phyloP scores from a whole-genome alignment of 2,329 filamentous ascomycete genomes.

The Fusarium sp. region DNA sequence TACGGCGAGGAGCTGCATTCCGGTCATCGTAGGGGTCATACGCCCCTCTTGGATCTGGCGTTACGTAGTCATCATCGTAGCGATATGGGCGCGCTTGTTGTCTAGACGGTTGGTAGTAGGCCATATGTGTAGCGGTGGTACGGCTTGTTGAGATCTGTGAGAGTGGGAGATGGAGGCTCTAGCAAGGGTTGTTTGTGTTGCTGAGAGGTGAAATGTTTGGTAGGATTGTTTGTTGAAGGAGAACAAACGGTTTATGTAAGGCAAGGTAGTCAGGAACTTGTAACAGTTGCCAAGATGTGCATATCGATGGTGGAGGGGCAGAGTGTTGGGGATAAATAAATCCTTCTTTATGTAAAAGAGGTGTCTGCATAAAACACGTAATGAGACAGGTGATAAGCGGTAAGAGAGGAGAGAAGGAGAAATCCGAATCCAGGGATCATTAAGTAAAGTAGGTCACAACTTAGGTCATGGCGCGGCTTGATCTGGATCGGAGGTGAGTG shows the following conservation, averaged over 20 bases:
- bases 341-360: conserved; percentile 40
- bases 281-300: conserved; percentile 3
- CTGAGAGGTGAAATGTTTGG: background rate
- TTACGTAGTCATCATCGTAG: conserved; percentile 44
- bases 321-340: conserved; percentile 17
- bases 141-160: background rate
- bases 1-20: conserved; percentile 22
- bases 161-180: background rate
- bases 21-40: conserved; percentile 40
- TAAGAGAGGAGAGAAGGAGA: conserved; percentile 10
- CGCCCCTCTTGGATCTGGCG: conserved; percentile 34
- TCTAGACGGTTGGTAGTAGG: conserved; percentile 41
- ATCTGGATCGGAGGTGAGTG: conserved; percentile 7
- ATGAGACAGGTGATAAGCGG: conserved; percentile 19
- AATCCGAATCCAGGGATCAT: conserved; percentile 12
- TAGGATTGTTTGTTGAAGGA: conserved; percentile 1
- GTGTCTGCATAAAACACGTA: conserved; percentile 13
- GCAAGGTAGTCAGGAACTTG: conserved; percentile 5
- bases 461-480: conserved; percentile 15
- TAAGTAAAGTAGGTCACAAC: conserved; percentile 1
- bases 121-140: conserved; percentile 38
- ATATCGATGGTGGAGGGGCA: conserved; percentile 22
- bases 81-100: conserved; percentile 43
- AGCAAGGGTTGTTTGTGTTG: background rate
- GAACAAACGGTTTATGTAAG: conserved; percentile 2